A percentile compares a stretch with the other conserved stretches of the same genome.
Evolutionary conservation across 805 yeast species (phyloP).

Genomic region (Lipomyces oligophaga): DNA sequence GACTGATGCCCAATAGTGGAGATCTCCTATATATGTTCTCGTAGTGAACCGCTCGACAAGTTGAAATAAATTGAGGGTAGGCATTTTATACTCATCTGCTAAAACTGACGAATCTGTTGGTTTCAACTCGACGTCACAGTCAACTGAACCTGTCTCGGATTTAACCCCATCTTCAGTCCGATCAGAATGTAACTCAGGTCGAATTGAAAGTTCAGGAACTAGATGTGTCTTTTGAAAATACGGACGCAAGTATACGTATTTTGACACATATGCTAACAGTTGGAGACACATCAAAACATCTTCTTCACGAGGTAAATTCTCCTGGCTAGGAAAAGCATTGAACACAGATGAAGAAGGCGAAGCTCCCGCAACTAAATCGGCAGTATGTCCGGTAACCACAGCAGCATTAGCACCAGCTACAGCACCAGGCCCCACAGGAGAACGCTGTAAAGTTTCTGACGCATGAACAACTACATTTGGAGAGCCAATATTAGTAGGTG

Average conservation of each 20-base stretch:
- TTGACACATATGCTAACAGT: conserved; percentile 85
- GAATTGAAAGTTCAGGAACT: conserved; percentile 60
- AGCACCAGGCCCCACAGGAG: too few relatives aligned
- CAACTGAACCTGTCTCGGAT: conserved; percentile 1
- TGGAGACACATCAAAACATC: conserved; percentile 94
- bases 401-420: background rate
- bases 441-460: too few relatives aligned
- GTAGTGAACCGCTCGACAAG: conserved; percentile 87
- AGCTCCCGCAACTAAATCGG: background rate
- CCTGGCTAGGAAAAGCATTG: conserved; percentile 21
- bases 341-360: conserved; percentile 6
- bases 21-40: conserved; percentile 64
- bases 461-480: too few relatives aligned
- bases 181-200: conserved; percentile 25
- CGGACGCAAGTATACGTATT: conserved; percentile 76
- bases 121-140: conserved; percentile 17
- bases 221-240: conserved; percentile 70
- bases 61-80: conserved; percentile 67
- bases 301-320: conserved; percentile 71
- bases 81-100: conserved; percentile 47
- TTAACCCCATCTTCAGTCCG: background rate
- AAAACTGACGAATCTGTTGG: conserved; percentile 30
- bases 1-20: conserved; percentile 97
- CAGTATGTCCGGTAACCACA: conserved; percentile 7
- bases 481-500: too few relatives aligned